Evolutionary conservation across 2,329 filamentous ascomycete genomes (phyloP).

Genomic region (Exophiala dermatitidis): DNA sequence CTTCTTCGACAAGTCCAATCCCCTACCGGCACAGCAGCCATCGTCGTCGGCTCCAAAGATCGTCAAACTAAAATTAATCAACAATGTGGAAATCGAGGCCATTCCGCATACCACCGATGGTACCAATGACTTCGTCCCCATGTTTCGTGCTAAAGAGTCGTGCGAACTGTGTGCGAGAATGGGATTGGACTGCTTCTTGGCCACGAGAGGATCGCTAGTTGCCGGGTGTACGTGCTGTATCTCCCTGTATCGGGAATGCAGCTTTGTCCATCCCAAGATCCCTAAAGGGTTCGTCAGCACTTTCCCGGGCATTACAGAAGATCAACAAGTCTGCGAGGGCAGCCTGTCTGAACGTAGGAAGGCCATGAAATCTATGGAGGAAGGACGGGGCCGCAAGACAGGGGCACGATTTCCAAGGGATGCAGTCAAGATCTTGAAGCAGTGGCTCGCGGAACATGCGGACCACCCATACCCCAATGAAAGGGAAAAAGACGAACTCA

Average conservation of each 20-base stretch:
- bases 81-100: conserved; percentile 27
- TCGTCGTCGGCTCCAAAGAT: conserved; percentile 23
- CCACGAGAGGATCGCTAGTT: conserved; percentile 39
- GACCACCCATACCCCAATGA: conserved; percentile 84
- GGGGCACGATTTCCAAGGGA: conserved; percentile 72
- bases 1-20: conserved; percentile 37
- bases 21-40: conserved; percentile 33
- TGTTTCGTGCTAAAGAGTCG: conserved; percentile 40
- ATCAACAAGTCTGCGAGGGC: conserved; percentile 30
- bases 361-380: conserved; percentile 38
- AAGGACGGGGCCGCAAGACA: conserved; percentile 50
- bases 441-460: conserved; percentile 73
- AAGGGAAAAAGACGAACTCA: conserved; percentile 73
- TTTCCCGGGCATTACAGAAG: conserved; percentile 40
- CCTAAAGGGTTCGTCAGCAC: conserved; percentile 39
- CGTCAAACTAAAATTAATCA: conserved; percentile 26
- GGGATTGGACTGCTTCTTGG: conserved; percentile 43
- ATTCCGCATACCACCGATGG: conserved; percentile 23
- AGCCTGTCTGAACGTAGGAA: conserved; percentile 35
- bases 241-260: conserved; percentile 42
- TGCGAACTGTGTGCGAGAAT: conserved; percentile 42
- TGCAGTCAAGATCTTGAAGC: conserved; percentile 71
- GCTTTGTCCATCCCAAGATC: conserved; percentile 39
- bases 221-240: conserved; percentile 44
- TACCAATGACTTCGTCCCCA: conserved; percentile 34